Base-by-base conservation (phyloP, 2,329 filamentous ascomycete genomes). In the Sporothrix curviconia region DNA sequence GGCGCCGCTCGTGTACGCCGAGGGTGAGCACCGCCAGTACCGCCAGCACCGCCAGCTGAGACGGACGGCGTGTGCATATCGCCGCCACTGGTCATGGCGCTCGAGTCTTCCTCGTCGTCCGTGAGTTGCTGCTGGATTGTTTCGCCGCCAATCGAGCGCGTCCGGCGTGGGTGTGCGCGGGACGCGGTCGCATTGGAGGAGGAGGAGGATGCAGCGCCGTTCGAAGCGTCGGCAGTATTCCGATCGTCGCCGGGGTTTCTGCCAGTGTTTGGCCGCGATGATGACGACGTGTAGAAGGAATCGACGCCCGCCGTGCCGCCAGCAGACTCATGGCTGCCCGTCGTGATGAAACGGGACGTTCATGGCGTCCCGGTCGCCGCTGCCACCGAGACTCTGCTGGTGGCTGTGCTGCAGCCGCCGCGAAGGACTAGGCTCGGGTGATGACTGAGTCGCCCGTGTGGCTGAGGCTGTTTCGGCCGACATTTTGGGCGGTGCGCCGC, bases 401-500 rank as follows among this genome's bases (percentile, higher is more conserved):
- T 19, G 46, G 9, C 39, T 32, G 68, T 44, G 60, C 19, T 52
- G 55, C 17, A 55, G 60, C 30, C 59, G 57, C 24, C 62, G 64
- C 46, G 58, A 60, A 12, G 59, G 55, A 49, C 60, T 63, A 7
- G 65, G 62, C 56, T 66, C 65, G 17, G 72, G 56, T 64, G 77
- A 67, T 69, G 58, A 54, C 24, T 43, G 37, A 28, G 43, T 37
- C 24, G 73, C 60, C 67, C 73, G 62, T 25, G 50, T 50, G 17
- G 58, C 61, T 6, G 75, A 61, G 61, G 67, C 47, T 59, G 68
- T 58, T 63, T 86, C 79, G 59, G 78, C 73, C 7, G 84, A 85
- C 78, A 87, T 86, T 66, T 84, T 78, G 39, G 83, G 84, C 36
- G 84, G 81, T 3, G 81, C 79, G 60, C 80, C 77, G 60, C 83